These are phyloP conservation scores for Euptelea pleiosperma DNA, from an alignment of 164 flowering plant species.

Conservation along the genomic window DNA sequence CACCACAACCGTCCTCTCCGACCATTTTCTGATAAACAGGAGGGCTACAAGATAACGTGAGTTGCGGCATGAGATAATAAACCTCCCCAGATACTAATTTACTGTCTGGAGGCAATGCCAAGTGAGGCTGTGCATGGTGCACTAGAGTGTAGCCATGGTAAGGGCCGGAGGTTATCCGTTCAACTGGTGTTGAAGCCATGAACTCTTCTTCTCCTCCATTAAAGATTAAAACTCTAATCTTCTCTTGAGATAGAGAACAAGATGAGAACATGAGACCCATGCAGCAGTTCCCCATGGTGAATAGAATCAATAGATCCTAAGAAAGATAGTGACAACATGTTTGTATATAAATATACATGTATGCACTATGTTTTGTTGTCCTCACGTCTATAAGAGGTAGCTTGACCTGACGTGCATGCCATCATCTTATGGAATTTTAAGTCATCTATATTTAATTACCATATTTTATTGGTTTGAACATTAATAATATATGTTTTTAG, in stretches of 20 bases:
- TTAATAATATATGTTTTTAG: no score
- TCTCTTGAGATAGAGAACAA: conserved; percentile 10
- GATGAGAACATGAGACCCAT: conserved; percentile 12
- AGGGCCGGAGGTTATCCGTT: conserved; percentile 26
- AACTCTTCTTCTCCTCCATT: conserved; percentile 35
- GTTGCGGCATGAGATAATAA: conserved; percentile 27
- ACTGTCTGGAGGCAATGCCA: conserved; percentile 22
- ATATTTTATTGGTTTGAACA: no score
- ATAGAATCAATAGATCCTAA: no score
- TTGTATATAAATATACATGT: no score
- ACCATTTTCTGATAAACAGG: conserved; percentile 8
- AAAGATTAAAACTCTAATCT: conserved; percentile 16
- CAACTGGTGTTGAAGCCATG: conserved; percentile 27
- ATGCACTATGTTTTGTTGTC: no score
- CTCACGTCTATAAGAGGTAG: no score
- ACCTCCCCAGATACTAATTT: conserved; percentile 26
- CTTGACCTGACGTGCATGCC: no score
- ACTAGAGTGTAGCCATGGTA: conserved; percentile 26
- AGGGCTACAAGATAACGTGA: conserved; percentile 8
- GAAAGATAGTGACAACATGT: no score
- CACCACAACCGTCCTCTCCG: conserved; percentile 3
- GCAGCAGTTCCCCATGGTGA: conserved; percentile 52
- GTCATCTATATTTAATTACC: no score
- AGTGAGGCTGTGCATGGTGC: conserved; percentile 21
- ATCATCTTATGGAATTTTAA: no score